Conservation (phyloP, 2,329 filamentous ascomycete species). For the Leptographium procerum region DNA sequence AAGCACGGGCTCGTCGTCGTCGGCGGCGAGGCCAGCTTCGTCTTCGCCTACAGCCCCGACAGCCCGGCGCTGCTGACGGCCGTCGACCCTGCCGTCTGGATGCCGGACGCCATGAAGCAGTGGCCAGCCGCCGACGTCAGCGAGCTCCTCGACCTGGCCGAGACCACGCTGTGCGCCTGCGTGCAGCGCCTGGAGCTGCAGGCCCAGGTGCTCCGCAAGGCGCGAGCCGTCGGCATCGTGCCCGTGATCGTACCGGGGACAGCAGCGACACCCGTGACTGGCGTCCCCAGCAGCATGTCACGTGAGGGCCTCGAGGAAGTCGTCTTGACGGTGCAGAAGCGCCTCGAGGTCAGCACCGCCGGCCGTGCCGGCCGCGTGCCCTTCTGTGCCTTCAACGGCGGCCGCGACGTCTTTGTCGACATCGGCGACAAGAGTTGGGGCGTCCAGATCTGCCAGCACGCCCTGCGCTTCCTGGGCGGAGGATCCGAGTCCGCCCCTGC, state of each 20-base stretch:
- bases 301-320: slow-evolving; percentile 92
- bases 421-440: slow-evolving; percentile 98
- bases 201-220: slow-evolving; percentile 74
- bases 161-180: slow-evolving; percentile 72
- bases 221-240: slow-evolving; percentile 71
- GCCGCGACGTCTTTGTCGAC: slow-evolving; percentile 95
- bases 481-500: neutral
- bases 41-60: slow-evolving; percentile 64
- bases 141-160: slow-evolving; percentile 77
- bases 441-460: slow-evolving; percentile 70
- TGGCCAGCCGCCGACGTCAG: slow-evolving; percentile 71
- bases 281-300: slow-evolving; percentile 17
- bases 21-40: slow-evolving; percentile 92
- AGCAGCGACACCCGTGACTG: slow-evolving; percentile 32
- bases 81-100: slow-evolving; percentile 57
- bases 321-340: slow-evolving; percentile 86
- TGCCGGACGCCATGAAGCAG: slow-evolving; percentile 63
- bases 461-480: slow-evolving; percentile 7
- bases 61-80: slow-evolving; percentile 57
- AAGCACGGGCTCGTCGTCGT: slow-evolving; percentile 79
- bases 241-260: slow-evolving; percentile 26
- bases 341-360: slow-evolving; percentile 68
- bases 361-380: slow-evolving; percentile 51
- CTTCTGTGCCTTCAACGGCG: slow-evolving; percentile 97
- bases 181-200: slow-evolving; percentile 68